phyloP scores from a whole-genome alignment of 2,329 filamentous ascomycete genomes.

The Coniochaeta ligniaria region DNA sequence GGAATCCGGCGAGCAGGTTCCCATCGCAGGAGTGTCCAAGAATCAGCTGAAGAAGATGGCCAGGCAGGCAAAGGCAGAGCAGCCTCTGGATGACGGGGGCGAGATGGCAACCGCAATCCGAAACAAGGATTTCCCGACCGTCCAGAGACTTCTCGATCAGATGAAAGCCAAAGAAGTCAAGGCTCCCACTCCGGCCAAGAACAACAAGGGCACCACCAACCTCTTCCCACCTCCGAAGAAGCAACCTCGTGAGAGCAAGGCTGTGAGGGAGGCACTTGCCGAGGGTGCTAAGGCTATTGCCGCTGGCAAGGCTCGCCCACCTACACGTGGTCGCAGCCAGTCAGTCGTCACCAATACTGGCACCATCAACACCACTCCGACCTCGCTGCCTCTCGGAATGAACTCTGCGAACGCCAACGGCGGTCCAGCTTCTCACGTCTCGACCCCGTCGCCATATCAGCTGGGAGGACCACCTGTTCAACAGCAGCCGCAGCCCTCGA shows the following conservation, averaged over 20 bases:
- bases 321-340: background rate
- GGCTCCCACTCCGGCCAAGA: background rate
- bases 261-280: background rate
- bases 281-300: background rate
- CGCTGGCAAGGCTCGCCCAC: background rate
- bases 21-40: background rate
- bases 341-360: background rate
- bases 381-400: background rate
- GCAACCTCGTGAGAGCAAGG: background rate
- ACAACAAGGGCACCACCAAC: background rate
- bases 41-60: conserved; percentile 1
- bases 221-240: background rate
- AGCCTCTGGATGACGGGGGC: background rate
- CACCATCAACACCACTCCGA: background rate
- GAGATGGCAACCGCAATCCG: background rate
- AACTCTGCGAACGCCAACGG: background rate
- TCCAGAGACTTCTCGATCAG: background rate
- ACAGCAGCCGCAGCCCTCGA: background rate
- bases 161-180: background rate
- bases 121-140: background rate
- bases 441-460: background rate
- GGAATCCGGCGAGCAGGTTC: background rate
- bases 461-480: background rate
- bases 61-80: background rate
- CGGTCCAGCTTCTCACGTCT: background rate